phyloP scores from a whole-genome alignment of 345 rosid species.

The Aegle marmelos region DNA sequence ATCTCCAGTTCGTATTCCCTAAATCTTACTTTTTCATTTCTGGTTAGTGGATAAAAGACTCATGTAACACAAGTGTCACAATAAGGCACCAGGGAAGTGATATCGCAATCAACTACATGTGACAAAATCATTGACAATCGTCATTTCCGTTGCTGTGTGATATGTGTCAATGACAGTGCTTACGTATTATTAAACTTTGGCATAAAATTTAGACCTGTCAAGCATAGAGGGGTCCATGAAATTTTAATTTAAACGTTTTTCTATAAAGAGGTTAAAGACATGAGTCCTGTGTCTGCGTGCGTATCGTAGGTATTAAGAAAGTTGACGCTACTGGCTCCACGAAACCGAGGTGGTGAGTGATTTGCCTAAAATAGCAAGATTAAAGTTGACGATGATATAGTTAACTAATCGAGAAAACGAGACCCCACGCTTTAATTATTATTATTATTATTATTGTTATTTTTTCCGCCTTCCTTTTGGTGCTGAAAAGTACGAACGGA shows the following conservation, averaged over 20 bases:
- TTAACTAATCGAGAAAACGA: not conserved
- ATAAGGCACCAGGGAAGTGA: not conserved
- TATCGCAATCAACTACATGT: not conserved
- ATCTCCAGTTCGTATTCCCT: not conserved
- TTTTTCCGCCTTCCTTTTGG: no score
- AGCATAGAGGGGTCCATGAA: not conserved
- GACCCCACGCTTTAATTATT: not conserved
- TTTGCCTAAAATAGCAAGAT: slow-evolving; percentile 16
- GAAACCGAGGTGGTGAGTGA: not conserved
- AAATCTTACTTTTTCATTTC: not conserved
- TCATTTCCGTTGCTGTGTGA: not conserved
- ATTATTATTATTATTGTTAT: no score
- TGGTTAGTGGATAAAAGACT: not conserved
- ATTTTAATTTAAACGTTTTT: not conserved
- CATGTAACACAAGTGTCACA: not conserved
- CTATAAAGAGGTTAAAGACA: not conserved
- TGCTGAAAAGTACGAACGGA: slow-evolving; percentile 1
- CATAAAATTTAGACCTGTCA: not conserved
- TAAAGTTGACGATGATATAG: not conserved
- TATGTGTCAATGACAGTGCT: not conserved
- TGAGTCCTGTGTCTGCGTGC: not conserved
- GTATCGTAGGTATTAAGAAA: not conserved
- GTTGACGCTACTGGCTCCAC: not conserved
- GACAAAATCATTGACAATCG: not conserved
- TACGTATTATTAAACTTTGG: not conserved